Base-by-base conservation (phyloP, 495 filamentous ascomycete genomes). In the Cercophora newfieldiana region DNA sequence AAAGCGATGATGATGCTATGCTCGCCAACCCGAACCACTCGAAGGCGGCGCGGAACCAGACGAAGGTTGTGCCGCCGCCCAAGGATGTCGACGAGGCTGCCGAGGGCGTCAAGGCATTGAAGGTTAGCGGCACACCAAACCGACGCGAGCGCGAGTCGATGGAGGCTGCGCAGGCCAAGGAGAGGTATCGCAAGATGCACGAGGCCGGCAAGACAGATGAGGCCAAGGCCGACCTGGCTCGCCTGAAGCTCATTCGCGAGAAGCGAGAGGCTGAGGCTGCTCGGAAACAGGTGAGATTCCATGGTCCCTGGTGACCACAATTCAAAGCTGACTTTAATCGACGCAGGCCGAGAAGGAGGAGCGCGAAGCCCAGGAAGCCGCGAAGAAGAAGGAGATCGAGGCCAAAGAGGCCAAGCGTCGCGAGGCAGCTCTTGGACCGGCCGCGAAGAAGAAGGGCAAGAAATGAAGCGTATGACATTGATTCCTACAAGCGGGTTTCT, bases 121-220 rank as follows among this genome's bases (percentile, higher is more conserved):
- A 54, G 25, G 69, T 76, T n/a, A 56, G 71, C 68, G 63, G 70
- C 79, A 67, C 66, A 75, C 74, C 81, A 44, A 93, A 87, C 59
- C 85, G 94, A 29, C 86, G 90, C 47, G 94, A 98, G 86, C 84
- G 93, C 18, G 95, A 98, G 80, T 92, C 95, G 0, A 68, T 96
- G 26, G 88, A 97, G 80, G 93, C 94, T 0, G 88, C 90, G 68
- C 90, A 92, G 76, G 92, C 92, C 8, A 91, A 92, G 72, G 94
- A 97, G 82, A 84, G 89, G 61, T 98, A 97, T 72, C 85, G 90
- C 84, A 97, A 97, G 83, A 75, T 98, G 69, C 95, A 99, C 71
- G 92, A 92, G 63, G 92, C 92, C 70, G 95, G 95, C 62, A 97
- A 97, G 85, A 97, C 95, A 47, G 96, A 99, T 61, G 92, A 98